Percentiles rank a stretch among this genome's conserved stretches.
Conservation (phyloP, 345 rosid genomes). For the Rhizophora mangle region DNA sequence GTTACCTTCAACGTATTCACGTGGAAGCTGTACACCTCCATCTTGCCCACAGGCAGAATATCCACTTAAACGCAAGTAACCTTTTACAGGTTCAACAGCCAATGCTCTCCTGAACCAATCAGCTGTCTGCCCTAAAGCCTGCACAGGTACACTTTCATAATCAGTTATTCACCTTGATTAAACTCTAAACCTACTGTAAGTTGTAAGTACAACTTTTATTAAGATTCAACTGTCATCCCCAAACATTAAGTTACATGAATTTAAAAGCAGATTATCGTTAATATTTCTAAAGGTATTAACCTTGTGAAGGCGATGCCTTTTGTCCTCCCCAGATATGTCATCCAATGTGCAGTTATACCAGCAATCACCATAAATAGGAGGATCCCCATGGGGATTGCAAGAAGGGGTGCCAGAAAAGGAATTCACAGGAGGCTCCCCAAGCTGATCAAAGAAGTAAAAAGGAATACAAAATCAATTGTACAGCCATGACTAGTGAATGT, state of each 20-base stretch:
- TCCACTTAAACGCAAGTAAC: constrained; percentile 93
- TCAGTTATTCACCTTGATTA: constrained; percentile 21
- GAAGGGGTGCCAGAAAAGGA: constrained; percentile 51
- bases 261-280: background rate
- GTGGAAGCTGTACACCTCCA: constrained; percentile 99
- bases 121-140: constrained; percentile 97
- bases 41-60: constrained; percentile 99
- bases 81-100: constrained; percentile 97
- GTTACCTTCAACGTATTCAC: constrained; percentile 86
- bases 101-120: constrained; percentile 89
- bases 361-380: constrained; percentile 87
- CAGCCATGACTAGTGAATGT: background rate
- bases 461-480: constrained; percentile 13
- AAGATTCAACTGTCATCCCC: background rate
- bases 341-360: constrained; percentile 96
- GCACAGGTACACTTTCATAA: constrained; percentile 28
- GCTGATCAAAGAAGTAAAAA: constrained; percentile 42
- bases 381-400: constrained; percentile 71
- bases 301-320: constrained; percentile 83
- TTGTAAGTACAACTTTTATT: background rate
- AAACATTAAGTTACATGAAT: background rate
- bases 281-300: constrained; percentile 26
- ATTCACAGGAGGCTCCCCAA: constrained; percentile 81
- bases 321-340: constrained; percentile 90
- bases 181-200: background rate